Evolutionary conservation across 2,329 filamentous ascomycete genomes (phyloP).

Genomic region (Dryadomyces sulphureus): DNA sequence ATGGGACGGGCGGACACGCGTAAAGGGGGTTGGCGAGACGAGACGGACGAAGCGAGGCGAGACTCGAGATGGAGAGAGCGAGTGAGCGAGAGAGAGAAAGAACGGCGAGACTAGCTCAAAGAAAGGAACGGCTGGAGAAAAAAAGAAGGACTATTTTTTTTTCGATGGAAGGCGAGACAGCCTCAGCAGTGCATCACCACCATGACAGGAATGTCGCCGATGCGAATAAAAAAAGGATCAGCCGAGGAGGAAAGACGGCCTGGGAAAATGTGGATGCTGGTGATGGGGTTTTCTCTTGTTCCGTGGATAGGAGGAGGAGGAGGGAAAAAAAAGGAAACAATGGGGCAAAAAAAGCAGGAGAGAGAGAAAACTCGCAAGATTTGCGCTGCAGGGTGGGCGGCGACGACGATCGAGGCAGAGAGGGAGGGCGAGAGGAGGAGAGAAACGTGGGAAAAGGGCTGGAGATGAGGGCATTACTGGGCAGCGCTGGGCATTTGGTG

Average conservation of each 20-base stretch:
- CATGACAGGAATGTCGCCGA: neutral
- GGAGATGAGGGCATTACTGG: neutral
- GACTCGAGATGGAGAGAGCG: neutral
- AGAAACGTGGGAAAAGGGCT: neutral
- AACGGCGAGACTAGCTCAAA: slow-evolving; percentile 3
- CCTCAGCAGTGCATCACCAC: slow-evolving; percentile 1
- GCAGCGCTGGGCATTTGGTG: too few relatives aligned
- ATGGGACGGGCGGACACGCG: neutral
- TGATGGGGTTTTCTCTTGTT: neutral
- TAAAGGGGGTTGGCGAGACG: neutral
- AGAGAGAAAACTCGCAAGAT: neutral
- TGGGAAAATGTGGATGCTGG: neutral
- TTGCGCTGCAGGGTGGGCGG: neutral
- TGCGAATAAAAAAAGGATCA: too few relatives aligned
- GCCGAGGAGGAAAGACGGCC: neutral
- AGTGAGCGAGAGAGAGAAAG: neutral
- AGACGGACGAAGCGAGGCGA: neutral
- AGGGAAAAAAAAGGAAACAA: neutral
- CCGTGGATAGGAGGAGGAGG: neutral
- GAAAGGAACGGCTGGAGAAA: slow-evolving; percentile 2
- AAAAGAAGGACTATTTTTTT: too few relatives aligned
- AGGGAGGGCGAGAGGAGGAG: neutral
- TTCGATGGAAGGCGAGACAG: slow-evolving; percentile 2
- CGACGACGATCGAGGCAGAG: neutral
- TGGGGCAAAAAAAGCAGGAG: slow-evolving; percentile 1